phyloP scores from a whole-genome alignment of 2,329 filamentous ascomycete genomes.

The Cladorrhinum sp. region DNA sequence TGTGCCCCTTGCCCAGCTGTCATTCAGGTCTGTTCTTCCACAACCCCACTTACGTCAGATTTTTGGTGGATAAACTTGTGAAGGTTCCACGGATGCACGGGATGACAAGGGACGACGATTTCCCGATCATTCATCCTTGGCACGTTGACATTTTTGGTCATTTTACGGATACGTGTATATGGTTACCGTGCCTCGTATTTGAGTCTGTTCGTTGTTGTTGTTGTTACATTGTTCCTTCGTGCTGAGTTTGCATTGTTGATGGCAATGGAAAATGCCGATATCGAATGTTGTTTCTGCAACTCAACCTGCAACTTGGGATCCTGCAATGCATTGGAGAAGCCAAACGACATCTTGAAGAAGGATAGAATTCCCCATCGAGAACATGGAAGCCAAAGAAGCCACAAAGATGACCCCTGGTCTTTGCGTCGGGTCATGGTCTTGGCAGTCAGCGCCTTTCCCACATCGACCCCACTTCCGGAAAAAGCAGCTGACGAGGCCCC shows the following conservation, averaged over 20 bases:
- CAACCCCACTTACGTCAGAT: background rate
- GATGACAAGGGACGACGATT: background rate
- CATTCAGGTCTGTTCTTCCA: background rate
- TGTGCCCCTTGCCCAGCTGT: background rate
- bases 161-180: too few species aligned
- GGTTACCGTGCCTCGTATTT: background rate
- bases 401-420: background rate
- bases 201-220: background rate
- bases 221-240: background rate
- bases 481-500: slow-evolving; percentile 6
- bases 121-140: background rate
- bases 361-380: background rate
- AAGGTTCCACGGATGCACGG: too few species aligned
- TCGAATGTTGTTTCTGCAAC: background rate
- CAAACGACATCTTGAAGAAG: background rate
- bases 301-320: background rate
- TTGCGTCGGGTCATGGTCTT: background rate
- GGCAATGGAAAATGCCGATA: background rate
- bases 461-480: background rate
- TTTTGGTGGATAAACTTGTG: background rate
- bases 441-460: background rate
- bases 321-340: background rate
- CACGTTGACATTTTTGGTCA: background rate
- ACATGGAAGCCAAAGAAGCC: background rate
- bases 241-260: background rate